Base-by-base conservation (phyloP, 2,329 filamentous ascomycete species). In the Epichloe coenophiala region DNA sequence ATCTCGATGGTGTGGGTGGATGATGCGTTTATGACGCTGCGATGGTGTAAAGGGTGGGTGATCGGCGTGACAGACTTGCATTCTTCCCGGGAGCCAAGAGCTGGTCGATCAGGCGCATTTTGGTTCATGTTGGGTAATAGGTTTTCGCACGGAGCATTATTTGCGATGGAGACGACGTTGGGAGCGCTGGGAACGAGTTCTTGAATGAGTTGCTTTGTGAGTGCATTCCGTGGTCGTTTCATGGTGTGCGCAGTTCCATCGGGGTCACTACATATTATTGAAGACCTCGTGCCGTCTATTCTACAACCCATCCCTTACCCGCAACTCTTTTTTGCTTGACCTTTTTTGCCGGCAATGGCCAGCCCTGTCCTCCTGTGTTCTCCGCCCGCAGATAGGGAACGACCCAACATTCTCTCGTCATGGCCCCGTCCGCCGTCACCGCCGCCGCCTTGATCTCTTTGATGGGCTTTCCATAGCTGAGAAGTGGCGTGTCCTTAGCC, bases 381-480 rank as follows among this genome's bases (percentile, higher is more conserved):
- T 88, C 86, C 0, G 86, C 83, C 48, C 82, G 71, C 56, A 97
- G 63, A 57, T 83, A 84, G 45, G 90, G 84, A 56, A 91, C 79
- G 2, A 95, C 86, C 79, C 86, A 94, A 59, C 86, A 89, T 66
- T 93, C 84, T 46, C 90, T 77, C 55, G 68, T 68, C 53, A 63
- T 70, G 23, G 62, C 63, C 1, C 64, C 65, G 13, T 68, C 63
- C 1, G 60, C 60, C 27, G 63, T 60, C 45, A 63, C 68, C 40
- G 68, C 65, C 4, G 45, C n/a, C 47, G 69, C 61, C 56, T 77
- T 70, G 13, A 86, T 78, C 71, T 93, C 90, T 58, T 93, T 93
- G 62, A 96, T 83, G 1, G 93, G 91, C 71, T 97, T 97, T 3
- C 88, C 87, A 57, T 91, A 89, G 38, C 79, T 79, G 21, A 97